phyloP scores from a whole-genome alignment of 176 grass and related monocot species.

The Pontederia paniculata region DNA sequence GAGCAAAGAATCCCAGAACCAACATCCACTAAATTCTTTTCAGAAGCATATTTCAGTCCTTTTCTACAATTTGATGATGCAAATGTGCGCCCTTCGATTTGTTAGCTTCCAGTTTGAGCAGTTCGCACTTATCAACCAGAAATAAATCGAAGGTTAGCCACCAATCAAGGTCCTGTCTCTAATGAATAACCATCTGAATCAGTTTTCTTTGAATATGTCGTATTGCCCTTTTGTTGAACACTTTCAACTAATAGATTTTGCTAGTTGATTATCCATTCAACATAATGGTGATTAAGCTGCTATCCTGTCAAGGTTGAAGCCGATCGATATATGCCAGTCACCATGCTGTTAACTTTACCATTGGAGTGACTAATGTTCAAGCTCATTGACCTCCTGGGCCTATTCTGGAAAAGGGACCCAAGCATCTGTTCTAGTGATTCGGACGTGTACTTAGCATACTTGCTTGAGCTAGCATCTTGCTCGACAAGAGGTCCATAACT shows the following conservation, averaged over 20 bases:
- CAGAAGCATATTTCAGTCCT: no score
- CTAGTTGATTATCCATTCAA: neutral
- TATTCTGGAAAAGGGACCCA: constrained; percentile 37
- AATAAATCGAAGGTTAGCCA: no score
- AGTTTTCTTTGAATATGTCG: no score
- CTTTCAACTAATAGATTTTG: neutral
- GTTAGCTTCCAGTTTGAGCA: no score
- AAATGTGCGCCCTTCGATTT: no score
- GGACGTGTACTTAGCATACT: constrained; percentile 73
- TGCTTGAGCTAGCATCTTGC: constrained; percentile 56
- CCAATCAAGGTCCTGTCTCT: no score
- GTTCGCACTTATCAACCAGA: no score
- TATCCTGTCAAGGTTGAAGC: constrained; percentile 39
- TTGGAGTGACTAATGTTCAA: constrained; percentile 58
- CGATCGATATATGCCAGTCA: constrained; percentile 48
- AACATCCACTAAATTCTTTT: no score
- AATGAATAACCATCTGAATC: no score
- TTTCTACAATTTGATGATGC: no score
- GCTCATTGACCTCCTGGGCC: constrained; percentile 43
- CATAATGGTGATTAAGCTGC: neutral
- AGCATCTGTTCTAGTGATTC: constrained; percentile 79
- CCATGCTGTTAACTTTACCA: constrained; percentile 39
- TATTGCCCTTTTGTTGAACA: neutral
- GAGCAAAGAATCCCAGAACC: no score
- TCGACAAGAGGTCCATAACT: constrained; percentile 85